These are phyloP conservation scores for Xylaria sp. DNA, from an alignment of 2,329 filamentous ascomycete species.

Conservation along the genomic window DNA sequence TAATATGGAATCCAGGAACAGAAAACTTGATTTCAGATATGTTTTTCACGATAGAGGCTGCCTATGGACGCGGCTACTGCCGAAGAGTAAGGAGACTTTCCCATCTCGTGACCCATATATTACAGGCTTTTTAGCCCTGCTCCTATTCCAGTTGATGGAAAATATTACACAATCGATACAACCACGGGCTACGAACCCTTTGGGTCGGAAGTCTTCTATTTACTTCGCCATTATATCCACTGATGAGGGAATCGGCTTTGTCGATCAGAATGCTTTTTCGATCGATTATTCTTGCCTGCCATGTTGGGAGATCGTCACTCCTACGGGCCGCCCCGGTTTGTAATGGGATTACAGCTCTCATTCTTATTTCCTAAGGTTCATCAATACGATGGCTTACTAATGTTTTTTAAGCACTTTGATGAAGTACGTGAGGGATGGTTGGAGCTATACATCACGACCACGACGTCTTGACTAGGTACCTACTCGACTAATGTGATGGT, in stretches of 20 bases:
- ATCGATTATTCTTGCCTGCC: background rate
- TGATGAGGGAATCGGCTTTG: slow-evolving; percentile 17
- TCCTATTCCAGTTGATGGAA: background rate
- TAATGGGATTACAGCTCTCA: background rate
- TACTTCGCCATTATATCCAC: slow-evolving; percentile 14
- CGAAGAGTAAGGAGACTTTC: background rate
- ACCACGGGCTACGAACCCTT: background rate
- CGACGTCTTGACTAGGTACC: background rate
- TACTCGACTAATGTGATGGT: too few relatives aligned
- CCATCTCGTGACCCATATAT: slow-evolving; percentile 4
- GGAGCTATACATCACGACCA: background rate
- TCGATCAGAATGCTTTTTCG: slow-evolving; percentile 18
- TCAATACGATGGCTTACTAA: background rate
- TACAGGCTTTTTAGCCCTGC: slow-evolving; percentile 14
- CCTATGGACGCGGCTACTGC: slow-evolving; percentile 1
- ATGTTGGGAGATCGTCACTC: background rate
- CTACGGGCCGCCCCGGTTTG: slow-evolving; percentile 1
- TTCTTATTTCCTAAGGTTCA: background rate
- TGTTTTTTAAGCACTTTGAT: background rate
- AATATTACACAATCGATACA: background rate
- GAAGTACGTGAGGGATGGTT: background rate
- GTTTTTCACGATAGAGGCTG: background rate
- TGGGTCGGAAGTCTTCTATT: slow-evolving; percentile 6
- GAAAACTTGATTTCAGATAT: slow-evolving; percentile 5
- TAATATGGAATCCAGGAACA: background rate